These are phyloP conservation scores for Alternaria arborescens DNA, from an alignment of 2,329 filamentous ascomycete species.

Conservation along the genomic window DNA sequence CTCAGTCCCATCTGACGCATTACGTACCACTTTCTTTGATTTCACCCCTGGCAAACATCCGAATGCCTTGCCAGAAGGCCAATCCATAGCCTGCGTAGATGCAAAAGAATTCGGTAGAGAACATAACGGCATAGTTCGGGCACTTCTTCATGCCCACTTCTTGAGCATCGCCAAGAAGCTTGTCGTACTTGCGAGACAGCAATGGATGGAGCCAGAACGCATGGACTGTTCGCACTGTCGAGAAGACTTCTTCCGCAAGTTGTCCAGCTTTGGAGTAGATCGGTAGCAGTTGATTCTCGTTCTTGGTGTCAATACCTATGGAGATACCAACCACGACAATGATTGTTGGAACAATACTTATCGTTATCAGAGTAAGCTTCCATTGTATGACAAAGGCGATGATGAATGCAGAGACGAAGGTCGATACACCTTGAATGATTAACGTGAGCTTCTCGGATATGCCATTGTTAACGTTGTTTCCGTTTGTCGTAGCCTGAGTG, in stretches of 20 bases:
- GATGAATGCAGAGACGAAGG: conserved; percentile 83
- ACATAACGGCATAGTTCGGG: conserved; percentile 54
- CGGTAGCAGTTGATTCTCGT: conserved; percentile 48
- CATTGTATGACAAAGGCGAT: conserved; percentile 92
- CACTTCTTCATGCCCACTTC: conserved; percentile 57
- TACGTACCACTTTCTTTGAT: conserved; percentile 56
- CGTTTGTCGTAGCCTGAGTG: conserved; percentile 92
- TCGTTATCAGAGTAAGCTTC: conserved; percentile 85
- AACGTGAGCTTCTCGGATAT: conserved; percentile 63
- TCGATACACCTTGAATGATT: conserved; percentile 52
- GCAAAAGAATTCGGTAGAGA: conserved; percentile 55
- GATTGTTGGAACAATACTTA: conserved; percentile 59
- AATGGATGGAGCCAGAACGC: conserved; percentile 58
- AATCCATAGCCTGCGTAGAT: conserved; percentile 57
- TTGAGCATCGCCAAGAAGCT: conserved; percentile 54
- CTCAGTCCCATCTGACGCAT: not conserved
- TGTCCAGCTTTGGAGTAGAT: conserved; percentile 57
- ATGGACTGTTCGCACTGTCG: conserved; percentile 59
- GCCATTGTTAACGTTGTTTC: conserved; percentile 90
- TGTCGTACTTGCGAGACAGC: conserved; percentile 56
- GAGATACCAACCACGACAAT: conserved; percentile 39
- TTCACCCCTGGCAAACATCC: conserved; percentile 65
- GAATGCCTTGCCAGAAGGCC: conserved; percentile 58
- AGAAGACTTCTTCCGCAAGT: conserved; percentile 61
- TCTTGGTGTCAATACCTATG: conserved; percentile 47